Base-by-base conservation (phyloP, 495 filamentous ascomycete species). In the Penicillium coffeae region DNA sequence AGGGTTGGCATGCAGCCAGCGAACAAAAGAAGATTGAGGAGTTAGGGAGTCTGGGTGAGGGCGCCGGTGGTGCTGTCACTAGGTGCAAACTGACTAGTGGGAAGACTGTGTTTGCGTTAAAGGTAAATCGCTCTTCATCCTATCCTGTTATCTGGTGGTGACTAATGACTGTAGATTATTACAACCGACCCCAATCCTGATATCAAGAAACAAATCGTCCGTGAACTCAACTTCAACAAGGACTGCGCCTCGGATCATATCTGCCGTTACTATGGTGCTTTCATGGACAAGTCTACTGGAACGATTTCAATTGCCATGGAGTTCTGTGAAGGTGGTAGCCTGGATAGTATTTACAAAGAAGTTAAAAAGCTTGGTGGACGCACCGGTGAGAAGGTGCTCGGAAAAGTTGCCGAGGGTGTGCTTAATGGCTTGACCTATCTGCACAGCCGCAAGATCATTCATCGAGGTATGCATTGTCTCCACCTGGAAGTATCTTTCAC, bases 291-390 rank as follows among this genome's bases (percentile, higher is more conserved):
- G 51, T 84, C 87, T 3, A 89, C 88, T 0, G 89, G 92, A 27
- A 97, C 93, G 14, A 97, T 98, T 48, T 92, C 87, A 37, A 98
- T 98, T 64, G 90, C 90, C 20, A 98, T 98, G 93, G 93, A 98
- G 63, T 96, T 95, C 62, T 98, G 93, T 64, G 93, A 97, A 66
- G 93, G 93, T 42, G 94, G 93, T 22, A 93, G 88, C 43, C 79
- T 98, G 25, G 89, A 98, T 68, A 89, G 86, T 59, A 90, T 98
- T 56, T 98, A 97, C 75, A 89, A 88, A 52, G 92, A 97, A 69
- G 89, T 98, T 42, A 96, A 95, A 72, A 87, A 89, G 57, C 82
- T 96, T 5, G 91, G 90, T 33, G 94, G 93, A 2, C 85, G 93
- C 14, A 96, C 92, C 0, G 93, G 93, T 49, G 93, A 98, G 71